Base-by-base conservation (phyloP, 2,329 filamentous ascomycete species). In the Aspergillus transmontanensis region DNA sequence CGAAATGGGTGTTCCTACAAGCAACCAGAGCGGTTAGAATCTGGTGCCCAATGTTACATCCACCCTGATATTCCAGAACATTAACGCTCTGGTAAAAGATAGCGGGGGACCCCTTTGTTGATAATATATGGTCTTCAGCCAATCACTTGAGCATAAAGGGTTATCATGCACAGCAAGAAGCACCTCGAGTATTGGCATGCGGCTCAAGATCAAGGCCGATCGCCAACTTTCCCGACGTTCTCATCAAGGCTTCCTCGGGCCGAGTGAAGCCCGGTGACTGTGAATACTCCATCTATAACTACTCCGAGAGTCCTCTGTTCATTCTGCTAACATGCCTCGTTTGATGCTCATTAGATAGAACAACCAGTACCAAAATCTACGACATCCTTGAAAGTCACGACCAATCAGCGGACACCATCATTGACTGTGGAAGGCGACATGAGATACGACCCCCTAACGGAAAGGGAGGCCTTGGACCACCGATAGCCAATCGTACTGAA, bases 131-230 rank as follows among this genome's bases (percentile, higher is more conserved):
- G 14, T 4, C 32, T 14, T 14, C 1, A 14, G 11, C 4, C 32
- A 14, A 34, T 14, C 1, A 14, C 4, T 34, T 36, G 12, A 36
- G 34, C 12, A 14, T 14, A 36, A 14, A 6, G 1, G 16, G 36
- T 2, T 9, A 39, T 19, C 36, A 41, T 21, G 21, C 21, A 21
- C 6, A n/a, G 19, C 16, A 10, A 10, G 39, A 41, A 19, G 39
- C 0, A 2, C 1, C 14, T 19, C 3, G 7, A n/a, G 3, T 19
- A 9, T n/a, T 41, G 16, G 6, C 6, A 1, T 9, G 3, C 19
- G 39, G 19, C 10, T 4, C 10, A 9, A 41, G 2, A 9, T 41
- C 6, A 19, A 14, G n/a, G 7, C 16, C 2, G 16, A 41, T 41
- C 16, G 39, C 39, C 19, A 41, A n/a, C 6, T 10, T 19, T 41